Conservation (phyloP, 352 stramenopile species). For the Globisporangium orthogonon region DNA sequence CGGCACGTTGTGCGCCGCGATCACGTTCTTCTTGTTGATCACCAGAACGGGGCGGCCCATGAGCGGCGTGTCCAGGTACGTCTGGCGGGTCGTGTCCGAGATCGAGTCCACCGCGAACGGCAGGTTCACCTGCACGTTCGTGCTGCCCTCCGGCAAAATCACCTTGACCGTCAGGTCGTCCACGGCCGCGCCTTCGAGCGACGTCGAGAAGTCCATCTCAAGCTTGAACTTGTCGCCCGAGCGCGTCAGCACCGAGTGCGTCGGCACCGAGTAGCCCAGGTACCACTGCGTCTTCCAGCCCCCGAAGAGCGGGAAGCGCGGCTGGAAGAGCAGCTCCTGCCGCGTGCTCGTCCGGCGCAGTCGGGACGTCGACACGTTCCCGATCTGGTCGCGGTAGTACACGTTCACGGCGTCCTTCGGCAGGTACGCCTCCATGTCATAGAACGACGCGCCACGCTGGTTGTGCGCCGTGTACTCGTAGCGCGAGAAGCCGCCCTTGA, state of each 20-base stretch:
- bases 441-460: constrained; percentile 66
- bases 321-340: constrained; percentile 75
- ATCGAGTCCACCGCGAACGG: constrained; percentile 63
- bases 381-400: constrained; percentile 90
- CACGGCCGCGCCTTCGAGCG: constrained; percentile 67
- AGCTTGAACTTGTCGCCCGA: constrained; percentile 72
- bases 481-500: constrained; percentile 84
- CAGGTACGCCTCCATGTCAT: constrained; percentile 60
- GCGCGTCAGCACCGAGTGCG: constrained; percentile 67
- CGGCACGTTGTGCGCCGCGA: constrained; percentile 77
- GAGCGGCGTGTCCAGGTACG: constrained; percentile 79
- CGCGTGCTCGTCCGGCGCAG: constrained; percentile 41
- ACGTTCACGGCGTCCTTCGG: constrained; percentile 79
- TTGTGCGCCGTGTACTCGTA: constrained; percentile 76
- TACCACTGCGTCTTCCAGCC: constrained; percentile 90
- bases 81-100: constrained; percentile 62
- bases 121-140: constrained; percentile 72
- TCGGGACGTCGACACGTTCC: constrained; percentile 84
- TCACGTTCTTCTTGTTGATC: constrained; percentile 80
- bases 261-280: constrained; percentile 83
- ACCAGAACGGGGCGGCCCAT: constrained; percentile 79
- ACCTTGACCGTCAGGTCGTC: constrained; percentile 86
- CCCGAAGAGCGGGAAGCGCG: constrained; percentile 84
- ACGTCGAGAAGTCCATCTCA: constrained; percentile 81
- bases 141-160: constrained; percentile 77